Base-by-base conservation (phyloP, 2,329 filamentous ascomycete genomes). In the Hirsutella thompsonii region DNA sequence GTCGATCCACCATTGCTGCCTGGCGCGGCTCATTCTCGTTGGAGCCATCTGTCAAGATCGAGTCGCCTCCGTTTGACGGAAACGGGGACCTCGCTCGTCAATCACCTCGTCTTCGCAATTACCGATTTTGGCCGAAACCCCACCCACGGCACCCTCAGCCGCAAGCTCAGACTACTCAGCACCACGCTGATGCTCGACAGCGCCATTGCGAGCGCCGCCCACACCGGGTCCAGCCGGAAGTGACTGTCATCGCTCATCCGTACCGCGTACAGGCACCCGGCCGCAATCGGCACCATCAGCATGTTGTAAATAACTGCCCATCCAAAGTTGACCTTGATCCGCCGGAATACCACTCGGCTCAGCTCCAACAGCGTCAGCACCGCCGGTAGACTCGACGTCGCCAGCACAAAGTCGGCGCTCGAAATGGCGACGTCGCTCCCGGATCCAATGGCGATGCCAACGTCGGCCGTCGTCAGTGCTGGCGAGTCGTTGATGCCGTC, bases 121-220 rank as follows among this genome's bases (percentile, higher is more conserved):
- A 34, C 16, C 5, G 32, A 16, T 16, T 16, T 34, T 14, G 32
- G 44, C 43, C 64, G 56, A 50, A 69, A 74, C 2, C 69, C 68
- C 9, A 72, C 29, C 19, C 59, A 51, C 8, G 65, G 63, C 10
- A 70, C 43, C 38, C 55, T 47, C 41, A 58, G 70, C 55, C 80
- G 74, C 63, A 95, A 60, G 38, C 79, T 69, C 53, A 94, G 61
- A 63, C 83, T 90, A 57, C 87, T 94, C 55, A 76, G 63, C 39
- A 95, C 83, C 36, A 96, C 89, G 54, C 84, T 92, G 49, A 95
- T 80, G 59, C 83, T 90, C 60, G 88, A 94, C 58, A 89, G 61
- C 20, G 90, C 90, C 90, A 95, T 96, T 1, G 89, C 89, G 56
- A 94, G 62, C 49, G 80, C 82, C 5, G 89, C 90, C 89, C 89